Conservation (phyloP, 1,284 basidiomycete genomes). For the Waitea zeae region DNA sequence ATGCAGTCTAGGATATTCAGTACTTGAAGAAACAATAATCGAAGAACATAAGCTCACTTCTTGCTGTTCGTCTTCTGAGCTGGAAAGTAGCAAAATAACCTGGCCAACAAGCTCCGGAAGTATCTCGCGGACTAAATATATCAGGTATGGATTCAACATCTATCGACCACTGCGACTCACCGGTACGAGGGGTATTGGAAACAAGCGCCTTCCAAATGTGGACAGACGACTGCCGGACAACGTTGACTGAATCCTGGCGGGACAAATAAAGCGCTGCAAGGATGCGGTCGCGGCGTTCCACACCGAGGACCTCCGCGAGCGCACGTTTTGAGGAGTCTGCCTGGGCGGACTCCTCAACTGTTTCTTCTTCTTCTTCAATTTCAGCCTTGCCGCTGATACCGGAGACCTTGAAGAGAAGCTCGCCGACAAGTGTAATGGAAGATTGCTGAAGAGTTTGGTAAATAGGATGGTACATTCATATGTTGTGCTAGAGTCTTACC, state of each 20-base stretch:
- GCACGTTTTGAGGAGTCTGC: conserved; percentile 74
- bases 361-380: conserved; percentile 68
- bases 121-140: conserved; percentile 77
- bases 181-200: conserved; percentile 74
- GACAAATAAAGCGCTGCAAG: conserved; percentile 86
- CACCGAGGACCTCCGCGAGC: conserved; percentile 77
- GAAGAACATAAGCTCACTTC: conserved; percentile 65
- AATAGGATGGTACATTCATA: conserved; percentile 5
- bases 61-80: conserved; percentile 73
- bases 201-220: conserved; percentile 99
- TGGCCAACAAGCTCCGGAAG: conserved; percentile 74
- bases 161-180: conserved; percentile 18
- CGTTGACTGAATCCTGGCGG: conserved; percentile 83
- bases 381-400: conserved; percentile 89
- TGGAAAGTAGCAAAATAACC: conserved; percentile 62
- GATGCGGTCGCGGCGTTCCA: conserved; percentile 81
- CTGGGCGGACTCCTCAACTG: conserved; percentile 38
- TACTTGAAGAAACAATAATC: neutral
- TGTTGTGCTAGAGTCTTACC: conserved; percentile 31
- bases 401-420: conserved; percentile 94
- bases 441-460: conserved; percentile 44
- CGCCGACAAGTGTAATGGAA: conserved; percentile 90
- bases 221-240: conserved; percentile 83
- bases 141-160: neutral
- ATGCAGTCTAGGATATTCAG: conserved; percentile 43